These are phyloP conservation scores for Suillus brevipes DNA, from an alignment of 768 basidiomycete species.

Conservation along the genomic window DNA sequence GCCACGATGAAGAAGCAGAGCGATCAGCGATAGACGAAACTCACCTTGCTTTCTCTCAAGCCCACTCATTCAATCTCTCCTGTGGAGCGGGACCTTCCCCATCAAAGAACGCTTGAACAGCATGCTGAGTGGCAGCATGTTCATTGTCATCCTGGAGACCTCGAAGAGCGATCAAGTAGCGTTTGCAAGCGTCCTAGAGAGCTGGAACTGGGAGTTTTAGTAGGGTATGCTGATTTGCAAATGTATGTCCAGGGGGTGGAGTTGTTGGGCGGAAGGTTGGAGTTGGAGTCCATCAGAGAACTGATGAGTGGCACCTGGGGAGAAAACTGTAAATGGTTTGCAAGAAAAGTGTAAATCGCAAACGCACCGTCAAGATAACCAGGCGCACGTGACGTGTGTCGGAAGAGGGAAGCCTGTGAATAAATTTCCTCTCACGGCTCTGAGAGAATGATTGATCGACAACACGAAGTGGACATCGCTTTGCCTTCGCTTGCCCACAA, in stretches of 20 bases:
- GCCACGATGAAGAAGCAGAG: conserved; percentile 1
- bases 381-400: too few species aligned
- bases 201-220: conserved; percentile 93
- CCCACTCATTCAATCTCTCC: conserved; percentile 74
- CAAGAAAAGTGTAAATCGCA: too few species aligned
- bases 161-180: conserved; percentile 80
- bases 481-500: too few species aligned
- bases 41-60: conserved; percentile 68
- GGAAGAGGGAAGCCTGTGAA: too few species aligned
- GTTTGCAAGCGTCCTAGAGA: conserved; percentile 79
- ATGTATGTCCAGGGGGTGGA: conserved; percentile 40
- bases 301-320: too few species aligned
- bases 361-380: too few species aligned
- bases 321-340: too few species aligned
- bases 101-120: conserved; percentile 77
- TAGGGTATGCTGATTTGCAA: conserved; percentile 63
- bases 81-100: conserved; percentile 83
- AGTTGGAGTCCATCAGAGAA: too few species aligned
- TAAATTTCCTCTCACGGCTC: too few species aligned
- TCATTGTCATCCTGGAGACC: conserved; percentile 83
- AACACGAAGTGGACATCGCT: too few species aligned
- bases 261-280: conserved; percentile 16
- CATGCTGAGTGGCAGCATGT: conserved; percentile 70
- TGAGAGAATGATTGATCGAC: too few species aligned
- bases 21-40: conserved; percentile 17